Evolutionary conservation across 2,329 filamentous ascomycete species (phyloP), one percentile per base, ranked within the genome.

Genomic region (Mollisia scopiformis): DNA sequence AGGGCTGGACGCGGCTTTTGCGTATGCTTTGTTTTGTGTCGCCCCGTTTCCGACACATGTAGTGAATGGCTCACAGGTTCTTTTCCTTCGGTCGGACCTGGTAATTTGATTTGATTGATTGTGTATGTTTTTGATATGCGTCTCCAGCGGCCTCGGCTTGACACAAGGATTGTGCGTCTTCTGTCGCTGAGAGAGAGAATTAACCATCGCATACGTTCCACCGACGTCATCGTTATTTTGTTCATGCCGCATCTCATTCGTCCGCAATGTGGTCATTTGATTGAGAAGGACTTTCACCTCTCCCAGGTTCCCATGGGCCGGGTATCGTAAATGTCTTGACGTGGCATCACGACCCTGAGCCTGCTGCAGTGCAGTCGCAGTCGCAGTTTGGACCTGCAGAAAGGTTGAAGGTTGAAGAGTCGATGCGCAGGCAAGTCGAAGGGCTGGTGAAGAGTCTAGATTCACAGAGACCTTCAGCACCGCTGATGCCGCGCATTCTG

Each of bases 171-270:
- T n/a, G n/a, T n/a, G n/a, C n/a, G n/a, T n/a, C n/a, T n/a, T n/a
- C n/a, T n/a, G n/a, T n/a, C n/a, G n/a, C n/a, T n/a, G n/a, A n/a
- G n/a, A n/a, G n/a, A n/a, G 27, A 31, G 39, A 43, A 39, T 41
- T 28, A 41, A 19, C 31, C 39, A 14, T 50, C 55, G 41, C 55
- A 30, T 30, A 37, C n/a, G 14, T 4, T 27, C 47, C 55, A 57
- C 55, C 30, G 31, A 55, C 51, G 57, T 59, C 57, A 59, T 55
- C 25, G 31, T 27, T 31, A 27, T 55, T 46, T 41, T 50, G 41
- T 37, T 55, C 51, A 21, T 47, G 43, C 43, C 43, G 51, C 23
- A 21, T 27, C n/a, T 54, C 31, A 37, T 28, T 54, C 33, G 51
- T 28, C n/a, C 27, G 33, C 21, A 28, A 54, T 41, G n/a, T 54